Evolutionary conservation across 1,139 yeast genomes (phyloP), one percentile per base, ranked within the genome.

Genomic region (Pichia sp.): DNA sequence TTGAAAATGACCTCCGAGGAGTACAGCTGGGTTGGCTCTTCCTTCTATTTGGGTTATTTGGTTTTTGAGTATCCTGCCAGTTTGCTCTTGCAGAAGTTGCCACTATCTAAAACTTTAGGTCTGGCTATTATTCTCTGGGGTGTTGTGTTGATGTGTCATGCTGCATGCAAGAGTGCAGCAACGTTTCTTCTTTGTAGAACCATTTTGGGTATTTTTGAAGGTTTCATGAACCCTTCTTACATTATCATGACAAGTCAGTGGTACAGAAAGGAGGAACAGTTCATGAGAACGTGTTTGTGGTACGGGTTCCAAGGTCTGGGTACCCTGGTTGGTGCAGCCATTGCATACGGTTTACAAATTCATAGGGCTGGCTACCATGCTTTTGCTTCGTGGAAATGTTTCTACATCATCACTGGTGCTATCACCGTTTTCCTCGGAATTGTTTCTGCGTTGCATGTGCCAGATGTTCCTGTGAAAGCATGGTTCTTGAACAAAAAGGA

Each of bases 281-380:
- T 78, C 52, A 69, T 76, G 41, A 70, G 85, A 63, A 75, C 77
- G 47, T 73, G 76, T 50, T 58, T 78, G 42, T 77, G 79, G 75
- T 79, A 79, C 51, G 77, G 82, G 11, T 79, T 73, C 57, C 80
- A 81, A 70, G 87, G 87, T 41, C 61, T 79, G 13, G 86, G 85
- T 19, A 73, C 75, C 26, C 72, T 81, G 19, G 57, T 81, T 16
- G 86, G 85, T 43, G 80, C 81, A 5, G 68, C 76, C n/a, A 73
- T 80, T 52, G 82, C 84, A 0, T 80, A 78, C 63, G 82, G 80
- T 31, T 70, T 78, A 44, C 72, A 70, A 16, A 57, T 51, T 8
- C 65, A 72, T 54, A 72, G 70, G 51, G 70, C 65, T 43, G 64
- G 67, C n/a, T 11, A 32, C 15, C 56, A 53, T 36, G 10, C 38